Evolutionary conservation across 805 yeast genomes (phyloP).

Genomic region (Millerozyma acaciae): DNA sequence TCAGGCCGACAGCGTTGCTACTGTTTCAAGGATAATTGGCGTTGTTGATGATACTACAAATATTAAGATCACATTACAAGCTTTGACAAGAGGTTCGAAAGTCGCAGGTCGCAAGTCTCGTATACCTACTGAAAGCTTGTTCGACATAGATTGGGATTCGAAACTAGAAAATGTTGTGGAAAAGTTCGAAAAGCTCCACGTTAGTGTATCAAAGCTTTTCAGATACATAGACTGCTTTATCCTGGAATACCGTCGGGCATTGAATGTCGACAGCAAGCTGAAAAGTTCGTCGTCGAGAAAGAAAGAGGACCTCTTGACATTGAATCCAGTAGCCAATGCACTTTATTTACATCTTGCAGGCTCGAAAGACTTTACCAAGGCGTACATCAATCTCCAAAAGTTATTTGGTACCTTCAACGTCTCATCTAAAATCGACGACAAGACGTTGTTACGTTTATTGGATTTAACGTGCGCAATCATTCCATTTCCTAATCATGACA

Average conservation of each 20-base stretch:
- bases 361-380: conserved; percentile 42
- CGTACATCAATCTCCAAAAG: conserved; percentile 39
- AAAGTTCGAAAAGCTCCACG: conserved; percentile 17
- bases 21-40: conserved; percentile 47
- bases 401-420: conserved; percentile 24
- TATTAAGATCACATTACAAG: conserved; percentile 47
- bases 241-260: conserved; percentile 33
- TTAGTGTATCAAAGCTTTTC: conserved; percentile 21
- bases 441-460: conserved; percentile 25
- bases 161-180: conserved; percentile 14
- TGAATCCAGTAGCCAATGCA: conserved; percentile 59
- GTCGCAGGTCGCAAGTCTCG: conserved; percentile 5
- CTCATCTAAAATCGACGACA: conserved; percentile 18
- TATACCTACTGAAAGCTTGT: conserved; percentile 21
- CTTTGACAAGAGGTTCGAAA: conserved; percentile 41
- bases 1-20: conserved; percentile 24
- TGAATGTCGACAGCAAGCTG: conserved; percentile 10
- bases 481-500: conserved; percentile 46
- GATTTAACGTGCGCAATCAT: conserved; percentile 50
- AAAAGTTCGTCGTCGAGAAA: conserved; percentile 12
- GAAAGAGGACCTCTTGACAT: conserved; percentile 35
- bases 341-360: conserved; percentile 53
- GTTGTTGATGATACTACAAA: conserved; percentile 41
- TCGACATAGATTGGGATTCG: conserved; percentile 24
- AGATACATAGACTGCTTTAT: conserved; percentile 38